Evolutionary conservation across 108 stramenopile genomes (phyloP).

Genomic region (Fragilaria crotonensis): DNA sequence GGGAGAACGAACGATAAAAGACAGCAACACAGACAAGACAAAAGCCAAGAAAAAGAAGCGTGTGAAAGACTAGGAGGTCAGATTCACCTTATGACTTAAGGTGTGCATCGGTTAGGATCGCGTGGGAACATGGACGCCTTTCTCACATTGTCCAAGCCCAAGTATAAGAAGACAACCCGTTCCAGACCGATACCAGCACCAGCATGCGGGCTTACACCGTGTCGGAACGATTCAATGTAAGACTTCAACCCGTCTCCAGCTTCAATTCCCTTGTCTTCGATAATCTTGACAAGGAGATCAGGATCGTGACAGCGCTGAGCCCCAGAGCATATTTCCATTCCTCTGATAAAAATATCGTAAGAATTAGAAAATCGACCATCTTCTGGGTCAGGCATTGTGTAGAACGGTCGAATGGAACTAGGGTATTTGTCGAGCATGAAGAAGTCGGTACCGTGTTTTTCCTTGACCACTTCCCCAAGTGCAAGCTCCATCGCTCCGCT

Average conservation of each 20-base stretch:
- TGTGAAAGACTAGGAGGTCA: too few species aligned
- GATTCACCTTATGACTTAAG: constrained; percentile 36
- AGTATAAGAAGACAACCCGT: constrained; percentile 93
- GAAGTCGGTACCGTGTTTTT: constrained; percentile 94
- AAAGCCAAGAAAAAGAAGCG: constrained; percentile 1
- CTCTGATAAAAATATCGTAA: constrained; percentile 95
- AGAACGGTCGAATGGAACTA: constrained; percentile 87
- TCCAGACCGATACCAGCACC: constrained; percentile 96
- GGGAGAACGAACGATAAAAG: background rate
- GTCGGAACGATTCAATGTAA: constrained; percentile 88
- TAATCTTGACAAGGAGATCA: constrained; percentile 51
- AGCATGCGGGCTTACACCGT: constrained; percentile 88
- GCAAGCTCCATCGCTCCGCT: constrained; percentile 87
- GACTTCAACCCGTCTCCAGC: constrained; percentile 62
- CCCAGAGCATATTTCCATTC: constrained; percentile 97
- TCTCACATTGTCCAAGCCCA: constrained; percentile 94
- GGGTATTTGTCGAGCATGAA: constrained; percentile 98
- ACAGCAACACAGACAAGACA: constrained; percentile 11
- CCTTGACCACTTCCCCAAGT: constrained; percentile 86
- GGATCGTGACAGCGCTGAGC: constrained; percentile 94
- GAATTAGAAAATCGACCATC: constrained; percentile 86
- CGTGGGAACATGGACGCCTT: constrained; percentile 98
- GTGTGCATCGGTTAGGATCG: constrained; percentile 91
- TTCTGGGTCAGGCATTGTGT: constrained; percentile 95
- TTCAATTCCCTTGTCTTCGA: constrained; percentile 85